Evolutionary conservation across 768 basidiomycete species (phyloP).

Genomic region (Gloeopeniophorella convolvens): DNA sequence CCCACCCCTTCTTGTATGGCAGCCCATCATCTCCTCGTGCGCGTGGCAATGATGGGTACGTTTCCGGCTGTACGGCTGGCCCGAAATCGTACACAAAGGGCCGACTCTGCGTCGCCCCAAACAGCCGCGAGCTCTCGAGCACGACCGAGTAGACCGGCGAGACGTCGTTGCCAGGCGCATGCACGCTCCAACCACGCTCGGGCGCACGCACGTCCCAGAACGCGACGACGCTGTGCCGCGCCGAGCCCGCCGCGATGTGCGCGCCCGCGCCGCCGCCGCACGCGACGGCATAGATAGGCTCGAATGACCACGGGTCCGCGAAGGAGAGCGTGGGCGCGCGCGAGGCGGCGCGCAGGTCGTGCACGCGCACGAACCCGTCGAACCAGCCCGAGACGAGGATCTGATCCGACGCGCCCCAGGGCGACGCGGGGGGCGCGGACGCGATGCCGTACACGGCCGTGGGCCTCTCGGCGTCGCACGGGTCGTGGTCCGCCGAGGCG

Average conservation of each 20-base stretch:
- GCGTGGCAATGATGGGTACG: constrained; percentile 38
- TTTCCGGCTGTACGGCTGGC: constrained; percentile 46
- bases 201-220: constrained; percentile 77
- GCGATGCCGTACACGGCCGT: constrained; percentile 73
- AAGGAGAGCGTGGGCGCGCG: constrained; percentile 55
- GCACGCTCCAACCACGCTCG: constrained; percentile 62
- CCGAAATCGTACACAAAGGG: constrained; percentile 81
- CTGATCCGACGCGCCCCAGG: constrained; percentile 65
- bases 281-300: constrained; percentile 71
- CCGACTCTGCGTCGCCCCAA: constrained; percentile 70
- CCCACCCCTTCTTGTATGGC: constrained; percentile 29
- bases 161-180: constrained; percentile 71
- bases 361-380: constrained; percentile 65
- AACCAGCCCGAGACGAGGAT: constrained; percentile 78
- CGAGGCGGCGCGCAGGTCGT: constrained; percentile 59
- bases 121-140: constrained; percentile 72
- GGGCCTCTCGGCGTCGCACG: constrained; percentile 19
- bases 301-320: constrained; percentile 60
- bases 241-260: constrained; percentile 70
- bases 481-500: constrained; percentile 29
- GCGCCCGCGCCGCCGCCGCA: constrained; percentile 63
- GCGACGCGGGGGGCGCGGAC: constrained; percentile 50
- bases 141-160: constrained; percentile 73
- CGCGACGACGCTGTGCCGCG: constrained; percentile 69
- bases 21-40: constrained; percentile 29